A percentile compares a stretch with the other conserved stretches of the same genome.
Conservation (phyloP, 2,329 filamentous ascomycete genomes). For the Epichloe sp. region DNA sequence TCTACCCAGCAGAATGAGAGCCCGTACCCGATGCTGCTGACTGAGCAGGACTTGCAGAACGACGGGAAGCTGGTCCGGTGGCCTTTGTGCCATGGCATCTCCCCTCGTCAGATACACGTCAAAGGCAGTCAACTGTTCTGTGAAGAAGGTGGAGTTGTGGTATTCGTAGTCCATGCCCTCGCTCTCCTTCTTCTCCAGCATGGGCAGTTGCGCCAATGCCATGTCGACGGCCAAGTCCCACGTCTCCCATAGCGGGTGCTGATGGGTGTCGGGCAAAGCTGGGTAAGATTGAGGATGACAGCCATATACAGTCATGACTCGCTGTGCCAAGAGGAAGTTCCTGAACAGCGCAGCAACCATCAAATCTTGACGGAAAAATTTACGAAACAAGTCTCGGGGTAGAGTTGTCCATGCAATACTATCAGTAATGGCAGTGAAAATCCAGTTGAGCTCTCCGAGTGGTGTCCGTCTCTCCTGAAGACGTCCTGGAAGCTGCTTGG, state of each 20-base stretch:
- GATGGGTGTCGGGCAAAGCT: slow-evolving; percentile 82
- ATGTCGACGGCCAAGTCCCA: slow-evolving; percentile 97
- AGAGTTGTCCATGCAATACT: slow-evolving; percentile 97
- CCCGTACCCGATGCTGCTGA: slow-evolving; percentile 84
- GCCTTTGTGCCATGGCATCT: slow-evolving; percentile 66
- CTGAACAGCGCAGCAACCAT: slow-evolving; percentile 98
- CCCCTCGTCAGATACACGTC: slow-evolving; percentile 85
- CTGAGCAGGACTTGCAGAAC: slow-evolving; percentile 91
- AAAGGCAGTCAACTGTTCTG: slow-evolving; percentile 92
- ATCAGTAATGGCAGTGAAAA: slow-evolving; percentile 97
- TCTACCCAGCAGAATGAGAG: slow-evolving; percentile 79
- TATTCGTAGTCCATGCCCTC: slow-evolving; percentile 76
- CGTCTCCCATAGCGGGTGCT: slow-evolving; percentile 90
- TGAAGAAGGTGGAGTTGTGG: slow-evolving; percentile 89
- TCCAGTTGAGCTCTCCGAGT: slow-evolving; percentile 95
- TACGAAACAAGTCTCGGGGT: slow-evolving; percentile 81
- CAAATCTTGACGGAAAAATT: slow-evolving; percentile 90
- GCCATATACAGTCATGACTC: slow-evolving; percentile 92
- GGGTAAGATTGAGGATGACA: slow-evolving; percentile 91
- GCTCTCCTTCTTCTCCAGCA: slow-evolving; percentile 65
- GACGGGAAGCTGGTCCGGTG: slow-evolving; percentile 89
- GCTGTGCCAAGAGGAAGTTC: slow-evolving; percentile 87
- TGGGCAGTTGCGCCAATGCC: slow-evolving; percentile 78
- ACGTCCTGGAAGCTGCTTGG: slow-evolving; percentile 78
- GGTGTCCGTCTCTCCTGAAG: slow-evolving; percentile 89